Conservation (phyloP, 257 asterid species). For the Capsicum baccatum region DNA sequence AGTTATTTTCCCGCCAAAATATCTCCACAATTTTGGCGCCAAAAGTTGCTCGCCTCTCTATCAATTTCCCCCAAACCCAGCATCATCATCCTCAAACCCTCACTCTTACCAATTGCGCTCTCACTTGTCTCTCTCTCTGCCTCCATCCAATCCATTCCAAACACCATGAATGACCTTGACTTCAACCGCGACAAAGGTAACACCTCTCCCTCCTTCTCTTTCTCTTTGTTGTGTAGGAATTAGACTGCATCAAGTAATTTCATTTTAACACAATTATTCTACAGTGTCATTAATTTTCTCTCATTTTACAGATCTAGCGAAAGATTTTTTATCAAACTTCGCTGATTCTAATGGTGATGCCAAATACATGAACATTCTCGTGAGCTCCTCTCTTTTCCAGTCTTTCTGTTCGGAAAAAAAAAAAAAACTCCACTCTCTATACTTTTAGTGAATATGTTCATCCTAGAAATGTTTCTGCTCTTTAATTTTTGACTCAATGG, state of each 20-base stretch:
- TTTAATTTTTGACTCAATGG: background rate
- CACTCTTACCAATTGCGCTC: background rate
- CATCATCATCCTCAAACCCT: background rate
- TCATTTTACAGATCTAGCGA: constrained; percentile 61
- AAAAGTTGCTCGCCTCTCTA: constrained; percentile 14
- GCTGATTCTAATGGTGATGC: constrained; percentile 73
- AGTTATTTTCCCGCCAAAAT: constrained; percentile 71
- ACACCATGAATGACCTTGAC: constrained; percentile 62
- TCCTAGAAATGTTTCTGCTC: background rate
- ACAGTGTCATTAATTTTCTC: background rate
- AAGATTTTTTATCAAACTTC: constrained; percentile 71
- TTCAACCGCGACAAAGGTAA: constrained; percentile 74
- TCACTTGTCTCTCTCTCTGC: background rate
- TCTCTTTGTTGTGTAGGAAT: no score
- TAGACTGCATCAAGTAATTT: no score
- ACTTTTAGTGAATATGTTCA: background rate
- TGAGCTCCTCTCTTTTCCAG: constrained; percentile 38
- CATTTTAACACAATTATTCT: background rate
- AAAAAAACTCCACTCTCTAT: background rate
- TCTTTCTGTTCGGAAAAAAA: background rate
- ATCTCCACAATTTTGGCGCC: constrained; percentile 58
- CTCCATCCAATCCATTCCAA: constrained; percentile 13
- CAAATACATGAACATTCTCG: constrained; percentile 76
- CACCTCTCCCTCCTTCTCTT: background rate
- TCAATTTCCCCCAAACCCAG: constrained; percentile 24